These are phyloP conservation scores for Prunus yedoensis DNA, from an alignment of 331 rosid genomes.

Conservation along the genomic window DNA sequence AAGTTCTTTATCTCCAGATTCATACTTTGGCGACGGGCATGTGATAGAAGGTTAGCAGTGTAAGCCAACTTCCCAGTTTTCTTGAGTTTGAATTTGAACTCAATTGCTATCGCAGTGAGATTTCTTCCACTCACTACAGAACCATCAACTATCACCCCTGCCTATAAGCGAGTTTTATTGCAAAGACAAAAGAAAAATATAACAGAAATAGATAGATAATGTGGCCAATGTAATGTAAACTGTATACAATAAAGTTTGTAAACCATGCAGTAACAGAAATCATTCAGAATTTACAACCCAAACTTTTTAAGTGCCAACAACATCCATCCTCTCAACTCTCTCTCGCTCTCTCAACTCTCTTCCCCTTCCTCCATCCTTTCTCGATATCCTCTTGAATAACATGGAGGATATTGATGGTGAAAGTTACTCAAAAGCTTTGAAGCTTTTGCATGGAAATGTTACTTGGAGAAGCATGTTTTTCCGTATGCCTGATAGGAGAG, in stretches of 20 bases:
- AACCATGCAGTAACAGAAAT: too few species aligned
- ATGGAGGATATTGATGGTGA: neutral
- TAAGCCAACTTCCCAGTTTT: conserved; percentile 51
- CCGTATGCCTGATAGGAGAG: neutral
- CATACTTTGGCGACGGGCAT: conserved; percentile 62
- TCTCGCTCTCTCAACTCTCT: too few species aligned
- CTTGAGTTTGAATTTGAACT: conserved; percentile 43
- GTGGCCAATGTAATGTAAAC: too few species aligned
- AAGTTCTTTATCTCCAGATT: neutral
- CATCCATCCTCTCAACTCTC: too few species aligned
- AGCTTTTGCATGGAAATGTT: neutral
- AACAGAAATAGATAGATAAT: neutral
- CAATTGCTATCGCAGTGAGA: conserved; percentile 48
- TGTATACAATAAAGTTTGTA: too few species aligned
- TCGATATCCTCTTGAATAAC: neutral
- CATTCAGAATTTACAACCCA: too few species aligned
- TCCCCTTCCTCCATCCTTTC: too few species aligned
- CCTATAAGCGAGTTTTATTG: conserved; percentile 31
- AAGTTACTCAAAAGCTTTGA: conserved; percentile 5
- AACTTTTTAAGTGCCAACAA: too few species aligned
- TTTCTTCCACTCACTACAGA: conserved; percentile 66
- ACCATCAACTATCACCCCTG: conserved; percentile 52
- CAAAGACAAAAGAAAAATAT: conserved; percentile 1
- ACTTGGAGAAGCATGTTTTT: conserved; percentile 3
- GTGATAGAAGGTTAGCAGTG: conserved; percentile 61